Conservation (phyloP, 208 protist species). For the Crithidia bombi region DNA sequence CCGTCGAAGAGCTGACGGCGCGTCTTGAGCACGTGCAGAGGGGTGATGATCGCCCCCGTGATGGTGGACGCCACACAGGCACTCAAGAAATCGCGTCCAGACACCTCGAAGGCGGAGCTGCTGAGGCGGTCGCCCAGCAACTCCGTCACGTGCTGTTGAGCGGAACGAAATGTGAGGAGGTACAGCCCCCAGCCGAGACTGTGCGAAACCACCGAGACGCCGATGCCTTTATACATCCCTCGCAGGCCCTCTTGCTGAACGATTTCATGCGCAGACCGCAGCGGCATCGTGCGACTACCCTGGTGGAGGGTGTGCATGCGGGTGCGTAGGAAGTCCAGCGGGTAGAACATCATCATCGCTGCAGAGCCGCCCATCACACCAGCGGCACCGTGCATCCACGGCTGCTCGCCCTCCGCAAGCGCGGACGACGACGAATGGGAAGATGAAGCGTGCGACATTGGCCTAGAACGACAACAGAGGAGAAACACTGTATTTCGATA, state of each 20-base stretch:
- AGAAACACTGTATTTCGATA: neutral
- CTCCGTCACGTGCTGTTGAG: constrained; percentile 48
- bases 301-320: constrained; percentile 80
- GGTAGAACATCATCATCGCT: constrained; percentile 83
- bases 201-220: constrained; percentile 69
- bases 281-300: constrained; percentile 42
- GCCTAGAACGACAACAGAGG: neutral
- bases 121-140: constrained; percentile 23
- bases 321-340: constrained; percentile 84
- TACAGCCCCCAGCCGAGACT: constrained; percentile 84
- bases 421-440: neutral
- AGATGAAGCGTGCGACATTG: neutral
- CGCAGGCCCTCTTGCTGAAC: constrained; percentile 62
- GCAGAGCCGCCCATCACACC: constrained; percentile 69
- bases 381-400: constrained; percentile 78
- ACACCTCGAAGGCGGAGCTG: constrained; percentile 16
- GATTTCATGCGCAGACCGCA: constrained; percentile 58
- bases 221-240: constrained; percentile 82
- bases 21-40: constrained; percentile 81
- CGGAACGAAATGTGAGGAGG: constrained; percentile 69
- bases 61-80: constrained; percentile 67
- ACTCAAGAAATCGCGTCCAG: constrained; percentile 57
- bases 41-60: constrained; percentile 73
- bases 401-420: constrained; percentile 33
- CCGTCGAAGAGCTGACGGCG: constrained; percentile 71